Conservation (phyloP, 2,329 filamentous ascomycete genomes). For the Ascochyta lentis region DNA sequence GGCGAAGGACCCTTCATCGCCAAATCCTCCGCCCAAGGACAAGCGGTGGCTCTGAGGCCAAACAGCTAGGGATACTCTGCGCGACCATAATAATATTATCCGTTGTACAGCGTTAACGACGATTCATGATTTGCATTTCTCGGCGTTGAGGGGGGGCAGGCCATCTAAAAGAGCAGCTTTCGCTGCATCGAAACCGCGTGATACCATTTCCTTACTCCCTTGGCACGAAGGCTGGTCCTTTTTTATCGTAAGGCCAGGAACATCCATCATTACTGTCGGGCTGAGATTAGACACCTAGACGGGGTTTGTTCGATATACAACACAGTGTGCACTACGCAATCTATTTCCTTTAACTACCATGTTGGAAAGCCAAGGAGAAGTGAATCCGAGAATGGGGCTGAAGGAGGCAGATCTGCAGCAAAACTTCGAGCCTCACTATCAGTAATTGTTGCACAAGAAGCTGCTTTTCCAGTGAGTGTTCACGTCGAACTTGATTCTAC, state of each 20-base stretch:
- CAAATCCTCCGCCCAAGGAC: background rate
- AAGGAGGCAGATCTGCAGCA: no score
- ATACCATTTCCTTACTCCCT: constrained; percentile 9
- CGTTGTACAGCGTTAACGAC: background rate
- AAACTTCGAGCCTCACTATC: no score
- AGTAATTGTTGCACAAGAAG: no score
- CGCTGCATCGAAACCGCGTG: background rate
- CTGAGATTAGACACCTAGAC: background rate
- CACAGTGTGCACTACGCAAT: background rate
- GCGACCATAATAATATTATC: background rate
- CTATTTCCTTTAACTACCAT: background rate
- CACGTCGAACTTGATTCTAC: no score
- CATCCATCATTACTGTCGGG: background rate
- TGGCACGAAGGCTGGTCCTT: background rate
- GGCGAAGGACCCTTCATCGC: constrained; percentile 1
- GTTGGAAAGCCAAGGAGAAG: no score
- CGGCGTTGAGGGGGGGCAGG: constrained; percentile 6
- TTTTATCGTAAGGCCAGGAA: background rate
- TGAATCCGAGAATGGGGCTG: no score
- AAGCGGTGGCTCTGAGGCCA: background rate
- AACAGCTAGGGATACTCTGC: background rate
- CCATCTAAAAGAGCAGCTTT: background rate
- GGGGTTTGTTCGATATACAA: background rate
- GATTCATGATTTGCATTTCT: constrained; percentile 12
- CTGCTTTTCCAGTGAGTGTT: no score